Base-by-base conservation (phyloP, 495 filamentous ascomycete species). In the Penicillium longicatenatum region DNA sequence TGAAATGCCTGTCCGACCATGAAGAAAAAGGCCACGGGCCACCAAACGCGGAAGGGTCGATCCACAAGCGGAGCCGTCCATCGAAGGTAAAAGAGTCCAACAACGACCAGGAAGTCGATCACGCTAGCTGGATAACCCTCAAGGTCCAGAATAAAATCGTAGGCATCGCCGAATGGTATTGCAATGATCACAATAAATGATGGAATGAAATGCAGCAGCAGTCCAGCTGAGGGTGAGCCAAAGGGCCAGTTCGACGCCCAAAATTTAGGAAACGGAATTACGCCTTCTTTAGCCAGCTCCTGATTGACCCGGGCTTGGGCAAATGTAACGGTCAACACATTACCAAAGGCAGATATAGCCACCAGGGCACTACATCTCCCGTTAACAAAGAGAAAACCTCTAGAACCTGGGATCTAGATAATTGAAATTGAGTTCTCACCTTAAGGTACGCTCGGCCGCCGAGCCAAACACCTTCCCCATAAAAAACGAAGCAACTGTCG, bases 271-370 rank as follows among this genome's bases (percentile, higher is more conserved):
- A 79, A 88, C 1, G 89, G 88, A 11, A 91, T 75, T 43, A 91
- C 83, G 1, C 85, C 85, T 69, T 87, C 82, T 57, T 79, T 78
- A 16, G 82, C 85, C 5, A 88, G 73, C 68, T 86, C 83, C 64
- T 85, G 82, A 54, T 86, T 87, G 2, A 88, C 74, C 20, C 86
- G 83, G 12, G 86, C 80, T 80, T 89, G 70, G 0, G 81, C 62
- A 60, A 88, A 90, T 3, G 86, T 87, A 3, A 87, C 83, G 6
- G 88, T 86, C 82, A 91, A 85, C 2, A 89, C 81, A 59, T 89
- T 90, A 4, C 87, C 88, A 6, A 81, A 79, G 0, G 84, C 86
- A 1, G 85, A 87, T 20, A 85, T 68, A 0, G 86, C 86, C 30
- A 89, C 76, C 10, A 85, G 75, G 6, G 85, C 66, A 52, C 59